These are phyloP conservation scores for Flaveria robusta DNA, from an alignment of 129 eudicot genomes.

Conservation along the genomic window DNA sequence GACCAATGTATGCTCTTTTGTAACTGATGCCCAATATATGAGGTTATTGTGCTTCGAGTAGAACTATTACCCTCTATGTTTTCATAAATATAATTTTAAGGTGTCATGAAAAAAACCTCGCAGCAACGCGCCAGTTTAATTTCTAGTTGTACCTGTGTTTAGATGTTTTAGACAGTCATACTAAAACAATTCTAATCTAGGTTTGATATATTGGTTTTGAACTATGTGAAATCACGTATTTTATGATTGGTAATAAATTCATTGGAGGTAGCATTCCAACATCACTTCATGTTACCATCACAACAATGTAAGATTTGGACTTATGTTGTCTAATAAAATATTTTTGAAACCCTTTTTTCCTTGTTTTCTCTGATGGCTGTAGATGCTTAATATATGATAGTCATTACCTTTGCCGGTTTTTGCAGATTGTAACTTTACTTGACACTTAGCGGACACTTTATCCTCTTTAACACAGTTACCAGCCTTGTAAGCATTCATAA, in stretches of 20 bases:
- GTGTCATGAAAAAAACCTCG: too few species aligned
- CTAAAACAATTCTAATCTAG: too few species aligned
- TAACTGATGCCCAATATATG: too few species aligned
- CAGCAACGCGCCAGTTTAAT: too few species aligned
- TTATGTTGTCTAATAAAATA: slow-evolving; percentile 1
- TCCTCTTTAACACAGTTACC: slow-evolving; percentile 55
- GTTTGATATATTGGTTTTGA: too few species aligned
- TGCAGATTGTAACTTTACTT: slow-evolving; percentile 80
- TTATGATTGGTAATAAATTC: slow-evolving; percentile 68
- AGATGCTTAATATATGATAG: slow-evolving; percentile 42
- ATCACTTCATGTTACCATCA: slow-evolving; percentile 60
- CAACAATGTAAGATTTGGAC: slow-evolving; percentile 56
- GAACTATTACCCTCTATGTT: too few species aligned
- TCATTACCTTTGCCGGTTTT: slow-evolving; percentile 85
- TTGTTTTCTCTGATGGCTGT: not conserved
- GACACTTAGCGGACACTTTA: slow-evolving; percentile 72
- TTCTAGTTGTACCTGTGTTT: too few species aligned
- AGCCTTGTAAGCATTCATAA: slow-evolving; percentile 61
- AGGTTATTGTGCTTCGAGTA: too few species aligned
- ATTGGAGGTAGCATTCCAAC: slow-evolving; percentile 82
- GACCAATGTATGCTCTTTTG: too few species aligned
- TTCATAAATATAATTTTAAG: too few species aligned
- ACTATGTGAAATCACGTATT: too few species aligned
- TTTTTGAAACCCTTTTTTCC: not conserved
- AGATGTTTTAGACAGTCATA: too few species aligned